phyloP scores from a whole-genome alignment of 176 grass and related monocot genomes.

The Hyparrhenia diplandra region DNA sequence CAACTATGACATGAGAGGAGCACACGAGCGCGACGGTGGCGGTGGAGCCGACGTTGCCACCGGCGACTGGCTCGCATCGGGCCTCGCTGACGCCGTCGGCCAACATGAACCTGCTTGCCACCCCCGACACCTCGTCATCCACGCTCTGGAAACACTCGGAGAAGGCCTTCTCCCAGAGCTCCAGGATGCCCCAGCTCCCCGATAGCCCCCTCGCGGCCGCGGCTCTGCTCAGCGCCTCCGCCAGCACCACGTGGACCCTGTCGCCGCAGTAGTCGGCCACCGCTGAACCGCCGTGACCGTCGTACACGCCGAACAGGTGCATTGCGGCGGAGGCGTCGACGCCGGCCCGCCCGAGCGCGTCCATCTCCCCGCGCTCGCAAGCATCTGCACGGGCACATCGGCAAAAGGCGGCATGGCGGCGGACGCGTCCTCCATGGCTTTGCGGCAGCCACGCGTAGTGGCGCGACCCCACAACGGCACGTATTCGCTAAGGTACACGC shows the following conservation, averaged over 20 bases:
- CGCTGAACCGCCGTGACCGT: conserved; percentile 72
- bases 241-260: conserved; percentile 52
- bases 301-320: conserved; percentile 75
- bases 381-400: conserved; percentile 54
- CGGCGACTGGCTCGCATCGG: conserved; percentile 17
- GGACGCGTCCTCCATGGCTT: conserved; percentile 63
- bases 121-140: conserved; percentile 46
- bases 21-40: conserved; percentile 59
- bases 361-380: conserved; percentile 30
- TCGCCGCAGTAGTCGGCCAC: conserved; percentile 64
- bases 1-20: conserved; percentile 64
- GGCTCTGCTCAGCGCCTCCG: conserved; percentile 25
- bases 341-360: conserved; percentile 26
- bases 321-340: conserved; percentile 13
- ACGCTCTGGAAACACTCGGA: conserved; percentile 59
- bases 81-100: background rate
- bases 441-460: conserved; percentile 28
- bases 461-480: conserved; percentile 53
- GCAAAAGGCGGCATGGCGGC: conserved; percentile 46
- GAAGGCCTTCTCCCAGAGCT: conserved; percentile 53
- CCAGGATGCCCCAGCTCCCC: conserved; percentile 23
- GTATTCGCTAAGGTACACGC: conserved; percentile 40
- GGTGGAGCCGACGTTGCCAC: conserved; percentile 53
- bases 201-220: background rate
- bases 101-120: background rate